Base-by-base conservation (phyloP, 2,329 filamentous ascomycete species). In the Berkeleyomyces rouxiae region DNA sequence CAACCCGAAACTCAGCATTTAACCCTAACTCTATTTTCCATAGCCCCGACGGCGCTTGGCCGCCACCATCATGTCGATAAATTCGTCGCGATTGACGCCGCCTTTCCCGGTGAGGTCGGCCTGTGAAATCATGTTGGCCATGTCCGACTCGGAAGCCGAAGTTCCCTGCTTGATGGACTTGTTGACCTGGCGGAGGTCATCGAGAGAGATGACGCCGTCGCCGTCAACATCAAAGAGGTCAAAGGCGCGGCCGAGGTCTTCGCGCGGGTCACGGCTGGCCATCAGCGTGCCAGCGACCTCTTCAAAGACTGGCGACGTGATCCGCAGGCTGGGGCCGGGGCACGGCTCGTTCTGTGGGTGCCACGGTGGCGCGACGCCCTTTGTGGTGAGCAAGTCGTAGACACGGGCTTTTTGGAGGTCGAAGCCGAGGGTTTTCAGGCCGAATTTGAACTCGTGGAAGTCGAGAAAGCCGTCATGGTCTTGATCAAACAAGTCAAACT, bases 401-500 rank as follows among this genome's bases (percentile, higher is more conserved):
- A 96, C 90, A 68, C 95, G 90, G 66, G 84, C 78, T 73, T 96
- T 96, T 64, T 89, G 82, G 59, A 96, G 79, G 70, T 95, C 90
- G 77, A 97, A 97, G 67, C 93, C 93, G 1, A 99, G 84, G 3
- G 93, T 93, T 72, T 95, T 93, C 69, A 97, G 85, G 65, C 92
- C 90, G 75, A 97, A 93, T 74, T 93, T 92, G 72, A 97, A 88
- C 76, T 99, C 93, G 76, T 97, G 93, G 78, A 96, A 97, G 77
- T 97, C 92, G 71, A 99, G 89, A 74, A 88, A 85, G 57, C 85
- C 82, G 76, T 97, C 66, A 39, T 64, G 65, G 60, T 67, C 66
- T 58, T 67, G 66, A 58, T 67, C 66, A 39, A 67, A 67, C 11
- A 67, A 58, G 39, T 65, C 62, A 60, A 67, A 67, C 66, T 67